phyloP scores from a whole-genome alignment of 257 asterid species.

The Nicotiana paniculata region DNA sequence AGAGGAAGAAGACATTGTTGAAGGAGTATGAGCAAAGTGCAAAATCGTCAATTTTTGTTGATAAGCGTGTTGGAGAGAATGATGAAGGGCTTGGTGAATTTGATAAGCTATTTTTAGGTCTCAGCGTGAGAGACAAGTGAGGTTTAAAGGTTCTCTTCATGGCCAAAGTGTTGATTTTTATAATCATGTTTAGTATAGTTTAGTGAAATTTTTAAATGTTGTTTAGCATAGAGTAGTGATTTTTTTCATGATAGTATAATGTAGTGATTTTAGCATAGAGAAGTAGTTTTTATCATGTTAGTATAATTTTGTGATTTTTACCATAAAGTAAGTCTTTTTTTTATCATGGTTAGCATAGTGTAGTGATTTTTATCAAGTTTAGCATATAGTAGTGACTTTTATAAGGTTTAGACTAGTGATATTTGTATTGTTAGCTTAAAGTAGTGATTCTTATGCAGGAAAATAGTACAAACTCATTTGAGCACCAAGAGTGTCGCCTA shows the following conservation, averaged over 20 bases:
- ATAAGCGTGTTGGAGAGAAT: constrained; percentile 87
- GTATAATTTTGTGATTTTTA: not conserved
- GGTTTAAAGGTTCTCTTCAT: not conserved
- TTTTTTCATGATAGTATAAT: not conserved
- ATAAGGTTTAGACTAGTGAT: not conserved
- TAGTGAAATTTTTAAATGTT: not conserved
- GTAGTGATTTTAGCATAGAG: not conserved
- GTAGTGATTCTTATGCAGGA: not conserved
- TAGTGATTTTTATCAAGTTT: not conserved
- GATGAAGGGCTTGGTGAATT: constrained; percentile 75
- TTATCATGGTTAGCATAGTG: not conserved
- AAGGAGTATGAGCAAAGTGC: constrained; percentile 81
- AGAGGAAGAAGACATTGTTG: constrained; percentile 86
- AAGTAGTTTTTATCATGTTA: not conserved
- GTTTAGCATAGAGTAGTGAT: not conserved
- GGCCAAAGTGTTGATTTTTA: not conserved
- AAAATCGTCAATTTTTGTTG: constrained; percentile 69
- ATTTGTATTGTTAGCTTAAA: not conserved
- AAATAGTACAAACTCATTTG: not conserved
- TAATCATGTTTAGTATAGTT: not conserved
- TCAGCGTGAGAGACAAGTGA: constrained; percentile 82
- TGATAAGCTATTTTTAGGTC: constrained; percentile 81
- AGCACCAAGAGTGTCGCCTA: not conserved
- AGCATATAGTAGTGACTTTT: not conserved
- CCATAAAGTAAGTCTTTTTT: not conserved